phyloP scores from a whole-genome alignment of 306 rosid species.

The Cucurbita pepo region DNA sequence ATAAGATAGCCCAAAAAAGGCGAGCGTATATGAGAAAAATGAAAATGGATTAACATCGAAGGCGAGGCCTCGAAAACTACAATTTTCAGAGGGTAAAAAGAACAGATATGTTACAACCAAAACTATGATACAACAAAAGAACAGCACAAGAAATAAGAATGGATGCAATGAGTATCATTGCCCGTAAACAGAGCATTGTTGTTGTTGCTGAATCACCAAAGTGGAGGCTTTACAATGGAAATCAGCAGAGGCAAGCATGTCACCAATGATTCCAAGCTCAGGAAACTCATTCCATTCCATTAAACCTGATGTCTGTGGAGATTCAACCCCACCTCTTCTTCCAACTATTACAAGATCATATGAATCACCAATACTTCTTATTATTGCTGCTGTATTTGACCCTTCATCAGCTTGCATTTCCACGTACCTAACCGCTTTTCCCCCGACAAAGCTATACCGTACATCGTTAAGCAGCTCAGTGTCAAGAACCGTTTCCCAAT shows the following conservation, averaged over 20 bases:
- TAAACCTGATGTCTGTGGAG: conserved; percentile 32
- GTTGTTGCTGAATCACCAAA: conserved; percentile 49
- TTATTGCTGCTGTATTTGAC: conserved; percentile 8
- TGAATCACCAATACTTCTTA: conserved; percentile 13
- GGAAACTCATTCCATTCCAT: conserved; percentile 48
- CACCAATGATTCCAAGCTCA: conserved; percentile 49
- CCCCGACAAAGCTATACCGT: not conserved
- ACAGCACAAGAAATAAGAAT: not conserved
- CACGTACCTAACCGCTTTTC: not conserved
- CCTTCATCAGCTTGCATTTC: conserved; percentile 10
- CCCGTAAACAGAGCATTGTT: not conserved
- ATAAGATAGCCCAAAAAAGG: too few species aligned
- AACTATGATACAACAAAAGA: not conserved
- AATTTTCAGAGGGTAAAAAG: not conserved
- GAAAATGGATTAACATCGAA: not conserved
- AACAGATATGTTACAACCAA: not conserved
- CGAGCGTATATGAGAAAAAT: not conserved
- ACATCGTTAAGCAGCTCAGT: conserved; percentile 9
- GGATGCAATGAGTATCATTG: not conserved
- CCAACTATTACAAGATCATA: conserved; percentile 49
- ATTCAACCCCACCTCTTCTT: conserved; percentile 15
- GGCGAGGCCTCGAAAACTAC: not conserved
- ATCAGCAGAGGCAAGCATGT: conserved; percentile 51
- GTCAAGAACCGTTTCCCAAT: conserved; percentile 10
- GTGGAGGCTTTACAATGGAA: conserved; percentile 22